Base-by-base conservation (phyloP, 495 filamentous ascomycete species). In the Aspergillus wentii region DNA sequence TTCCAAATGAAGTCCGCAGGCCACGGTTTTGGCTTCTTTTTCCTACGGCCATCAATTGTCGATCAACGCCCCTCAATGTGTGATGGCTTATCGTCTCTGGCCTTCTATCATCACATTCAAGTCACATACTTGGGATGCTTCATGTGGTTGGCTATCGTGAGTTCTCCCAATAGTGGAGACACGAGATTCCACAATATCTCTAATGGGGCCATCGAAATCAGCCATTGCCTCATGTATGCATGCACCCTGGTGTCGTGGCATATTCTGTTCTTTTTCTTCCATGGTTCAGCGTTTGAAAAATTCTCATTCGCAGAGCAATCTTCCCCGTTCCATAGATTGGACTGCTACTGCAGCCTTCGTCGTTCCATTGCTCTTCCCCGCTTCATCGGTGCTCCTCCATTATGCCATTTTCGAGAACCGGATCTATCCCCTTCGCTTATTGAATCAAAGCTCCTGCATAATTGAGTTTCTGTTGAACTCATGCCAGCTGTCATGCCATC, bases 401-500 rank as follows among this genome's bases (percentile, higher is more conserved):
- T 30, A 36, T 41, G 47, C 39, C 27, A 17, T 35, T 39, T 41
- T 49, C 46, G 46, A 52, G 43, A 52, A 47, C 37, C 38, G 40
- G 37, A 25, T 38, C 33, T 39, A 6, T 30, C 21, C 29, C 36
- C 31, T 41, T 30, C 42, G 35, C 42, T 38, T 40, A 33, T 33
- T 54, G 52, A 52, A 56, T 59, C 44, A 52, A 55, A 54, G 56
- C 54, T 61, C 61, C 49, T 69, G 65, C 63, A 66, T 61, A 43
- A 50, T 46, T 52, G 51, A 52, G 42, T 52, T 48, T 42, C 49
- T 61, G n/a, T n/a, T n/a, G n/a, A n/a, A n/a, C 41, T 51, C 38
- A 43, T 60, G 59, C 66, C 60, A 69, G 59, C 54, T 66, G 64
- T 61, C 64, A 57, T 49, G 42, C 44, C 39, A 49, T 62, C 58